phyloP scores from a whole-genome alignment of 1,284 basidiomycete genomes.

The Fomitopsis palustris region DNA sequence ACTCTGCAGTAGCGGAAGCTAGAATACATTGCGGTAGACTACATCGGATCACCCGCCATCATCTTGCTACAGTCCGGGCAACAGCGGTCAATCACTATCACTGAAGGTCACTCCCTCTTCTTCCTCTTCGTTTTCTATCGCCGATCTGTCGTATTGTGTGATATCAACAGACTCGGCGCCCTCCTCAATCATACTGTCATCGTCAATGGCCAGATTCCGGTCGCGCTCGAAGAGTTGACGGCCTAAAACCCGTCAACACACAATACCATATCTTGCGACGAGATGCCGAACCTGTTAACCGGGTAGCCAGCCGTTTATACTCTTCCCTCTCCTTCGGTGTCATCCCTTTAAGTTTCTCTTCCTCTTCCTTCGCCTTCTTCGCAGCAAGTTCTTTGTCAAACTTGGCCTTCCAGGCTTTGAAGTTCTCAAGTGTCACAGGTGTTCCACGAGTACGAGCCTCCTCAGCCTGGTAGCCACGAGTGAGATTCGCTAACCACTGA shows the following conservation, averaged over 20 bases:
- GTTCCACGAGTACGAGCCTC: slow-evolving; percentile 89
- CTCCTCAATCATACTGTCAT: slow-evolving; percentile 79
- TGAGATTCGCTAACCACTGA: neutral
- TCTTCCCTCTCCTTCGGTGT: slow-evolving; percentile 90
- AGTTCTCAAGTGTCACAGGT: slow-evolving; percentile 80
- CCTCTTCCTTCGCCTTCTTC: slow-evolving; percentile 70
- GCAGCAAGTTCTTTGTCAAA: slow-evolving; percentile 70
- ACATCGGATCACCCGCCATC: slow-evolving; percentile 12
- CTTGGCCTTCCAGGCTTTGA: slow-evolving; percentile 75
- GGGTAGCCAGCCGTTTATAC: slow-evolving; percentile 59
- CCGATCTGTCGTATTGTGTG: slow-evolving; percentile 79
- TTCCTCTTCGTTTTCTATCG: slow-evolving; percentile 56
- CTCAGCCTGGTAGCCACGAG: slow-evolving; percentile 58
- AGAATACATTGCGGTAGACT: slow-evolving; percentile 13
- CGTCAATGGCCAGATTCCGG: slow-evolving; percentile 61
- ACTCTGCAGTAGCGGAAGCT: neutral
- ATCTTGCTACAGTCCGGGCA: slow-evolving; percentile 1
- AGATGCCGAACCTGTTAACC: slow-evolving; percentile 61
- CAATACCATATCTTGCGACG: neutral
- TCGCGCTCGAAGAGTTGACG: slow-evolving; percentile 88
- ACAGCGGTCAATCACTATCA: slow-evolving; percentile 66
- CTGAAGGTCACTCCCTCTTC: slow-evolving; percentile 69
- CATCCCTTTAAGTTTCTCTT: slow-evolving; percentile 76
- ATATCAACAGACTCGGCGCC: slow-evolving; percentile 82
- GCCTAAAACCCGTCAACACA: slow-evolving; percentile 41